Evolutionary conservation across 768 basidiomycete genomes (phyloP).

Genomic region (Suillus subluteus): DNA sequence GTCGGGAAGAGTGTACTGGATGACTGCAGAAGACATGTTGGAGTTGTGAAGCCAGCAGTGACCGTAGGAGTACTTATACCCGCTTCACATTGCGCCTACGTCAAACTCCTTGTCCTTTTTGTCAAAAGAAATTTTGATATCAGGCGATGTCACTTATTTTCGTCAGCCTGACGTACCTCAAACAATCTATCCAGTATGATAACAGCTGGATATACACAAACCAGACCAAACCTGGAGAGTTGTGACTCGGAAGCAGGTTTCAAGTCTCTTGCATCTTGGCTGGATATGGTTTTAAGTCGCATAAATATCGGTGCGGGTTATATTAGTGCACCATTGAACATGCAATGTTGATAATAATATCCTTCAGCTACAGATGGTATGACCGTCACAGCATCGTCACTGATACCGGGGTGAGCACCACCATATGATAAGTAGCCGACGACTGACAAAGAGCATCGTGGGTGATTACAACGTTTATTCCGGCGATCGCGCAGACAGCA

Average conservation of each 20-base stretch:
- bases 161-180: not conserved
- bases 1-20: conserved; percentile 58
- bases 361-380: too few relatives aligned
- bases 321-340: too few relatives aligned
- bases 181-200: not conserved
- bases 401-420: too few relatives aligned
- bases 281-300: not conserved
- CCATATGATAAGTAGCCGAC: too few relatives aligned
- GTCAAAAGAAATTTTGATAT: not conserved
- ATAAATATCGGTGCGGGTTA: not conserved
- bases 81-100: not conserved
- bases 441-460: too few relatives aligned
- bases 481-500: too few relatives aligned
- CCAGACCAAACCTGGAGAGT: conserved; percentile 14
- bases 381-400: too few relatives aligned
- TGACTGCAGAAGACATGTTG: conserved; percentile 17
- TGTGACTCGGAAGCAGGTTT: not conserved
- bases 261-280: conserved; percentile 12
- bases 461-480: too few relatives aligned
- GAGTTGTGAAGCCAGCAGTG: not conserved
- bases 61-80: not conserved
- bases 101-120: not conserved
- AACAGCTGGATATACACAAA: not conserved
- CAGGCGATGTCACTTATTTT: not conserved
- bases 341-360: too few relatives aligned